Percentiles rank a stretch among this genome's conserved stretches.
These are phyloP conservation scores for Thermochaetoides dissita DNA, from an alignment of 2,329 filamentous ascomycete genomes.

Conservation along the genomic window DNA sequence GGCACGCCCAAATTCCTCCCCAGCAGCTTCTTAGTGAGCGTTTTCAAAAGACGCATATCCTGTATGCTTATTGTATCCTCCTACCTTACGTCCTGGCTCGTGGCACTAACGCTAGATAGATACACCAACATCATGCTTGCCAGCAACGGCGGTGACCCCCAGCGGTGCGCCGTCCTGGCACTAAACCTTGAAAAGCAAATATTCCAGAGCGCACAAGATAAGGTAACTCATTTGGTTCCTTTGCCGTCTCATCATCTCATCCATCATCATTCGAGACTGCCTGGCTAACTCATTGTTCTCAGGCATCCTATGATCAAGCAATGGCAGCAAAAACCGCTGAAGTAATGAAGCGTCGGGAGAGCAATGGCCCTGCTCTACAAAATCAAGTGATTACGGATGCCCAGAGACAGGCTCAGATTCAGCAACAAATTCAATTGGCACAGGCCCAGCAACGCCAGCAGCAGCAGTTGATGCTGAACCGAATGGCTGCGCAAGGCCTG, in stretches of 20 bases:
- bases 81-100: neutral
- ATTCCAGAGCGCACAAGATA: conserved; percentile 32
- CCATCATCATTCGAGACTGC: neutral
- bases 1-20: too few relatives aligned
- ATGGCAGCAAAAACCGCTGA: conserved; percentile 34
- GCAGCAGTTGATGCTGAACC: conserved; percentile 38
- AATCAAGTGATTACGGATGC: conserved; percentile 29
- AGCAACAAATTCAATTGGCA: neutral
- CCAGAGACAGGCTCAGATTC: conserved; percentile 15
- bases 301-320: conserved; percentile 37
- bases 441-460: conserved; percentile 18
- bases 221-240: conserved; percentile 24
- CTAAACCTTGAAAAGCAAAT: conserved; percentile 34
- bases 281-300: conserved; percentile 12
- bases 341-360: conserved; percentile 35
- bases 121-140: conserved; percentile 33
- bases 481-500: conserved; percentile 35
- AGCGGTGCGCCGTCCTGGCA: conserved; percentile 28
- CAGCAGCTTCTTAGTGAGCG: too few relatives aligned
- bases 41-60: too few relatives aligned
- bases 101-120: too few relatives aligned
- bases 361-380: conserved; percentile 34
- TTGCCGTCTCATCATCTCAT: too few relatives aligned
- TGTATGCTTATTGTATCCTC: neutral
- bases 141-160: conserved; percentile 26